Base-by-base conservation (phyloP, 1,284 basidiomycete species). In the Termitomyces sp. region DNA sequence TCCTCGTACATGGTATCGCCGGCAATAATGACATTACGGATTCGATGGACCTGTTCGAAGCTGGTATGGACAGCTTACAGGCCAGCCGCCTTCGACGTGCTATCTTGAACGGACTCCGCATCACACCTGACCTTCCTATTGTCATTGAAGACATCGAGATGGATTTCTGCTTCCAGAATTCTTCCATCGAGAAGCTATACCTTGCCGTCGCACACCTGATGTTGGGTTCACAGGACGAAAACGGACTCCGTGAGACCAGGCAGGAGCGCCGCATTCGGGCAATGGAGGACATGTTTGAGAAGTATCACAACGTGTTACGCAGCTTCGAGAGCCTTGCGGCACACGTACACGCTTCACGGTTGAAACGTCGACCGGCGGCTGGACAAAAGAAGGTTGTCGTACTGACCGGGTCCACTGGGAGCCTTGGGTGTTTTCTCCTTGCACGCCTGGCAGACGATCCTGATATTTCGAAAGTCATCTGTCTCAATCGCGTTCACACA, bases 11-110 rank as follows among this genome's bases (percentile, higher is more conserved):
- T 8, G 50, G 53, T 34, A 55, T 64, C 30, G 57, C 56, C n/a
- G 58, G 59, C 1, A 54, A 42, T 24, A 46, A 60, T 19, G 58
- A 61, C 12, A 58, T 66, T 7, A 41, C 57, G 15, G 70, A 72
- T 51, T 47, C 55, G 8, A 42, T 61, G 17, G 70, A 71, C 52
- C 69, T 73, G 50, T 72, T 73, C 51, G 70, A 72, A 58, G 61
- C 62, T 4, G 71, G 71, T 1, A 69, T 73, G 70, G 71, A 72
- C 53, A 71, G 70, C 53, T 42, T 71, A 28, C 71, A 72, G 43
- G 69, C 70, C 15, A 68, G 60, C 31, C 58, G 69, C 5, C 59
- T 72, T n/a, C 65, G 68, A 12, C 61, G 67, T 7, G 60, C 63
- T 15, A 60, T 71, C 47, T 53, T 68, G 9, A 64, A 61, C 33